Conservation (phyloP, 192 early-diverging fungal species). For the Allomyces javanicus region DNA sequence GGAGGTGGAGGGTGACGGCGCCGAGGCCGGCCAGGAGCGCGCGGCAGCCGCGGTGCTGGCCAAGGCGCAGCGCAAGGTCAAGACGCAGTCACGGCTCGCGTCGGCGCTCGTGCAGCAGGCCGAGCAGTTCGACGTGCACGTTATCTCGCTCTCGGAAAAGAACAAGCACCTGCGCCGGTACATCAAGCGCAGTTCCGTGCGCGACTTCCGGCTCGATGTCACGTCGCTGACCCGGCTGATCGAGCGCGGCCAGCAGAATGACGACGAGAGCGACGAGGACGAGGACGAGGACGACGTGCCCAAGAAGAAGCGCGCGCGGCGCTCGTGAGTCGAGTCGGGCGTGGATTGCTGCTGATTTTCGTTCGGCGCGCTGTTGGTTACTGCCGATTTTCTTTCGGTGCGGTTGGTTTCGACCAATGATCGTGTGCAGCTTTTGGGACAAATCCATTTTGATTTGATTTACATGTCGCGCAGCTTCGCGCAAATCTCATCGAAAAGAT, state of each 20-base stretch:
- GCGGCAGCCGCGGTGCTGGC: neutral
- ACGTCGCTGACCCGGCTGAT: neutral
- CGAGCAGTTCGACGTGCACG: neutral
- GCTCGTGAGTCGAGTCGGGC: no score
- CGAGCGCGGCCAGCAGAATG: neutral
- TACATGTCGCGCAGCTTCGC: no score
- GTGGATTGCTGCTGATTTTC: no score
- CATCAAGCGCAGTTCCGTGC: neutral
- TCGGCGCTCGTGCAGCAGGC: neutral
- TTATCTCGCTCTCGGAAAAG: neutral
- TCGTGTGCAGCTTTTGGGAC: no score
- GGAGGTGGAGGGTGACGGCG: neutral
- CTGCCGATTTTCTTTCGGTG: no score
- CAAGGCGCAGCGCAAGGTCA: neutral
- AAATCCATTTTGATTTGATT: no score
- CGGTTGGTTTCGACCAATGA: no score
- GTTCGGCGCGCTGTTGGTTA: no score
- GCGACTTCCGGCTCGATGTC: neutral
- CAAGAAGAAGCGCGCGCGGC: no score
- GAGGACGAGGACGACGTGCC: no score
- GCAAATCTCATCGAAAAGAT: no score
- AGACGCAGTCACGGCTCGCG: neutral
- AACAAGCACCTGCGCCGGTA: neutral
- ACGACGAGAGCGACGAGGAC: constrained; percentile 2
- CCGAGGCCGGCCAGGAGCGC: neutral